Conservation (phyloP, 257 asterid species). For the Lavandula angustifolia region DNA sequence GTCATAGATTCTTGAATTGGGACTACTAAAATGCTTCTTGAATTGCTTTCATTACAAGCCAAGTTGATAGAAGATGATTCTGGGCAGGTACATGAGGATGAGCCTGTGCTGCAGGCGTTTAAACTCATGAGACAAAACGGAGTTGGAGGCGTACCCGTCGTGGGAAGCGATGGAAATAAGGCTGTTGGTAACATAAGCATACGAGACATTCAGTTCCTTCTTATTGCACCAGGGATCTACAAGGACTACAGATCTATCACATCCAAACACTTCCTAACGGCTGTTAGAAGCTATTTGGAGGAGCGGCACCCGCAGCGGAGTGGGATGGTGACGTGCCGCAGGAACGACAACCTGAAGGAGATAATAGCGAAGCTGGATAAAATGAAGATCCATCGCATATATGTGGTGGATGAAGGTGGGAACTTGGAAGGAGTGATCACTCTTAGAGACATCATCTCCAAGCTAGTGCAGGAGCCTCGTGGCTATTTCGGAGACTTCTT, state of each 20-base stretch:
- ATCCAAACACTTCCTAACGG: slow-evolving; percentile 73
- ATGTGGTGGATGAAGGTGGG: slow-evolving; percentile 70
- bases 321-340: slow-evolving; percentile 78
- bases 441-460: slow-evolving; percentile 91
- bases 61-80: too few relatives aligned
- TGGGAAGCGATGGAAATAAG: slow-evolving; percentile 65
- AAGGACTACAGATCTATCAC: slow-evolving; percentile 89
- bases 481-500: slow-evolving; percentile 99
- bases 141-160: slow-evolving; percentile 91
- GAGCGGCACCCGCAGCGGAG: slow-evolving; percentile 46
- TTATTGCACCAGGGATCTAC: slow-evolving; percentile 90
- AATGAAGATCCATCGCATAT: slow-evolving; percentile 79
- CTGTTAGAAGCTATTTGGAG: slow-evolving; percentile 58
- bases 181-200: slow-evolving; percentile 95
- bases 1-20: too few relatives aligned
- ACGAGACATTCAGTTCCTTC: slow-evolving; percentile 94
- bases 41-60: too few relatives aligned
- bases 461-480: slow-evolving; percentile 93
- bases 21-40: too few relatives aligned
- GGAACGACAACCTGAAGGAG: slow-evolving; percentile 60
- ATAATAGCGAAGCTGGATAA: slow-evolving; percentile 75
- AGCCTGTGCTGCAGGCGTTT: slow-evolving; percentile 94
- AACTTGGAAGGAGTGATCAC: slow-evolving; percentile 84
- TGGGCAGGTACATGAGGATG: slow-evolving; percentile 75
- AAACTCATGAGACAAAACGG: slow-evolving; percentile 87